Evolutionary conservation across 169 alveolate species (phyloP).

Genomic region (Cryptosporidium felis): DNA sequence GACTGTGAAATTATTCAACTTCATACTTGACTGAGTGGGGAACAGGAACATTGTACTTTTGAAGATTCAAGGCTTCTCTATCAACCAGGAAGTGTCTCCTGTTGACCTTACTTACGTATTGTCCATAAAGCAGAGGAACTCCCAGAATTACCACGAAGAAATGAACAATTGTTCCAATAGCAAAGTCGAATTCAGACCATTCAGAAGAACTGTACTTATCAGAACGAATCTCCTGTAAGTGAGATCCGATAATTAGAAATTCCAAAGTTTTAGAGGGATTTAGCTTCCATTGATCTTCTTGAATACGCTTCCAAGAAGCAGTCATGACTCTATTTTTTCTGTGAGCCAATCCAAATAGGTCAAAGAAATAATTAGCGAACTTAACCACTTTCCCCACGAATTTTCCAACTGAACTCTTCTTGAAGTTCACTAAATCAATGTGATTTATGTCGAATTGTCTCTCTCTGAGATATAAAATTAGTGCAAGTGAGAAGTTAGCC

Average conservation of each 20-base stretch:
- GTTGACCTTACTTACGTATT: constrained; percentile 41
- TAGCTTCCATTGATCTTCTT: constrained; percentile 54
- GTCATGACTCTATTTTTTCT: constrained; percentile 5
- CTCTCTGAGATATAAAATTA: constrained; percentile 63
- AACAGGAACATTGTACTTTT: constrained; percentile 35
- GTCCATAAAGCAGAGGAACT: constrained; percentile 50
- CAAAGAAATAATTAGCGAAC: not conserved
- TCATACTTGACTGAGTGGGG: constrained; percentile 47
- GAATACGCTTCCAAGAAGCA: constrained; percentile 59
- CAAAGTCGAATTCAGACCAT: constrained; percentile 62
- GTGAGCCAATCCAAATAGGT: constrained; percentile 46
- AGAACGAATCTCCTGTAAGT: constrained; percentile 33
- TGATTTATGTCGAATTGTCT: constrained; percentile 46
- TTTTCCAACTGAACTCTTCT: not conserved
- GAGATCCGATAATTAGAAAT: constrained; percentile 43
- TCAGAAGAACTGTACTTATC: constrained; percentile 40
- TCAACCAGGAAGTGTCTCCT: constrained; percentile 25
- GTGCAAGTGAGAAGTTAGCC: constrained; percentile 16
- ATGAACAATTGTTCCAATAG: constrained; percentile 36
- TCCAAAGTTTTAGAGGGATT: constrained; percentile 57
- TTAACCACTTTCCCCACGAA: not conserved
- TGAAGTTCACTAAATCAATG: constrained; percentile 25
- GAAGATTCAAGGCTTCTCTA: constrained; percentile 35
- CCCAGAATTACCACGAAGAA: constrained; percentile 33
- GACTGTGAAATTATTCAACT: constrained; percentile 1